Percentiles rank a stretch among this genome's conserved stretches.
phyloP scores from a whole-genome alignment of 2,329 filamentous ascomycete species.

The Hirsutella minnesotensis region DNA sequence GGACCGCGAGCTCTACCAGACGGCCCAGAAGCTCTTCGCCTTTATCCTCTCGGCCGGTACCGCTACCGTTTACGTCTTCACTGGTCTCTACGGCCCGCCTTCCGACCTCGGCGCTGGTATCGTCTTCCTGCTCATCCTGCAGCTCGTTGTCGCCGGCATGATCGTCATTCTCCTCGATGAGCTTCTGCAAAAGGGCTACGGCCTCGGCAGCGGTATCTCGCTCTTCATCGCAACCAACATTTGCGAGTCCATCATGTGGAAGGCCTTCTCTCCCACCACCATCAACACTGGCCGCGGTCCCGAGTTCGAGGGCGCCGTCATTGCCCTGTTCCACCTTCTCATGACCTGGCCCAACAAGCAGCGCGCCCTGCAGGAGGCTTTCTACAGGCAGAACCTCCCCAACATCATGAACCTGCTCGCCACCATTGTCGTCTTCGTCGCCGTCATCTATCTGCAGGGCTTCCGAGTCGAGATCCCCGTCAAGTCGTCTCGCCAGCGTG shows the following conservation, averaged over 20 bases:
- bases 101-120: slow-evolving; percentile 95
- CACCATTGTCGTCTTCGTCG: slow-evolving; percentile 85
- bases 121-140: slow-evolving; percentile 94
- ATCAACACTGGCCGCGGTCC: slow-evolving; percentile 99
- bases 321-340: slow-evolving; percentile 93
- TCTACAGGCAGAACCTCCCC: slow-evolving; percentile 98
- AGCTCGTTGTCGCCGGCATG: slow-evolving; percentile 93
- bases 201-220: slow-evolving; percentile 94
- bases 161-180: slow-evolving; percentile 99
- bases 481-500: slow-evolving; percentile 98
- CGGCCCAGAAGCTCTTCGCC: slow-evolving; percentile 95
- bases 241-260: slow-evolving; percentile 99
- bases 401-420: slow-evolving; percentile 98
- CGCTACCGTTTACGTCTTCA: slow-evolving; percentile 96
- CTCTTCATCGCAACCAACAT: slow-evolving; percentile 99
- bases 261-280: slow-evolving; percentile 97
- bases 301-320: slow-evolving; percentile 97
- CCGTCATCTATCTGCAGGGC: slow-evolving; percentile 97
- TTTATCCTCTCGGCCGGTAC: slow-evolving; percentile 97
- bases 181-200: slow-evolving; percentile 98
- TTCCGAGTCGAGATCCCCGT: slow-evolving; percentile 99
- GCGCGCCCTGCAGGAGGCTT: slow-evolving; percentile 93
- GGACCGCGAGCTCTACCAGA: slow-evolving; percentile 99
- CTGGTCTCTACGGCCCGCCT: slow-evolving; percentile 91
- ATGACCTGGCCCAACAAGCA: slow-evolving; percentile 99